Base-by-base conservation (phyloP, 192 early-diverging fungal species). In the Podila horticola region DNA sequence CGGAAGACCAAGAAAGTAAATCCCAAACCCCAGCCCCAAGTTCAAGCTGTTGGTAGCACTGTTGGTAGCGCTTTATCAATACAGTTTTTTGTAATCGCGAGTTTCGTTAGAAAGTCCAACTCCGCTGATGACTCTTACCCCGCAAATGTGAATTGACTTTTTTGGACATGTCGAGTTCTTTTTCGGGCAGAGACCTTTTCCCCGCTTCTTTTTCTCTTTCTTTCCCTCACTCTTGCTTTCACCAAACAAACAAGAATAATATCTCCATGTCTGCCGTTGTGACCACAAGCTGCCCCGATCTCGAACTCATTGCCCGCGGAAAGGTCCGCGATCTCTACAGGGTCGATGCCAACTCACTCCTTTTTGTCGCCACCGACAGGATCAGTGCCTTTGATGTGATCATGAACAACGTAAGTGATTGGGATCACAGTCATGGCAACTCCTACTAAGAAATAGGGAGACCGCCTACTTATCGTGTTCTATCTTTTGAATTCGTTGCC, bases 321-420 rank as follows among this genome's bases (percentile, higher is more conserved):
- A 99, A 96, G 81, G 97, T 99, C 60, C 92, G 98, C 58, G 98
- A 99, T 74, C 88, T 99, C 60, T 99, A 99, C 88, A 92, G 95
- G 62, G 88, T 99, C 28, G 94, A 98, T 84, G 93, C 92, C 20
- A 71, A 90, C 57, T 85, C 91, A 17, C 86, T 99, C 66, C 91
- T 99, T 36, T 99, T 99, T 84, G 96, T 99, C 12, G 97, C 98
- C 24, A 96, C 97, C 4, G 98, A 99, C 88, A 91, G 98, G 66
- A 95, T 99, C 85, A 95, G 93, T 79, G 97, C 98, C 3, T 99
- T 94, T 85, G 98, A 99, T 71, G 97, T 99, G 45, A 95, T 99
- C 71, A 97, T 99, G 97, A 94, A 95, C 72, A 97, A 95, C 66
- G 97, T 97, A 89, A 68, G 89, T 69, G 24, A 38, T 9, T 58